Conservation (phyloP, 257 asterid species). For the Nicotiana noctiflora region DNA sequence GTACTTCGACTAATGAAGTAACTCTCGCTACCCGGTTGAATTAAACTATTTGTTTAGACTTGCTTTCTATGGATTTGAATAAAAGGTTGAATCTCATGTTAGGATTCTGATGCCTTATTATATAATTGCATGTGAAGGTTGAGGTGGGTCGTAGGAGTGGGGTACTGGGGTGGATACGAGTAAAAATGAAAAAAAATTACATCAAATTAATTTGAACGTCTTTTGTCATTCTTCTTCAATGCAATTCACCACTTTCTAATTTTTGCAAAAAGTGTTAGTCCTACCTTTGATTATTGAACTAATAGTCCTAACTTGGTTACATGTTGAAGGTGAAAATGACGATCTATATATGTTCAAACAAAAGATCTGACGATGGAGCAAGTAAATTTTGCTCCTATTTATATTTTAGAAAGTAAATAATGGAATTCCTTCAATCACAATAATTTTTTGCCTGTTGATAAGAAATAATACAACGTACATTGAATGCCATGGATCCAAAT, state of each 20-base stretch:
- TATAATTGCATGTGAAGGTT: not conserved
- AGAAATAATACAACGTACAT: too few relatives aligned
- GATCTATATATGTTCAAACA: not conserved
- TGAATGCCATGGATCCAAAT: too few relatives aligned
- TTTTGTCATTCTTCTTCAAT: not conserved
- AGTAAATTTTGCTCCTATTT: not conserved
- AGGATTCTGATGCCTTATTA: not conserved
- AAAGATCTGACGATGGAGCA: not conserved
- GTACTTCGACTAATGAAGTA: too few relatives aligned
- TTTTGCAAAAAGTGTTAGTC: not conserved
- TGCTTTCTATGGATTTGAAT: not conserved
- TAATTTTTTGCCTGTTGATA: not conserved
- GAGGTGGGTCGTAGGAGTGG: not conserved
- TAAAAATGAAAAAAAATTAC: not conserved
- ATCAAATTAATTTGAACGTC: not conserved
- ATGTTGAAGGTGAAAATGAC: too few relatives aligned
- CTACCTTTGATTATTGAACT: not conserved
- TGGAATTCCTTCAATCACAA: not conserved
- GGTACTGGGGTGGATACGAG: not conserved
- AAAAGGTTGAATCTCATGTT: not conserved
- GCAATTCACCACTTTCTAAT: not conserved
- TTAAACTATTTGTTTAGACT: not conserved
- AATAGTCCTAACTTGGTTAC: not conserved
- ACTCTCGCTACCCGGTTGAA: too few relatives aligned
- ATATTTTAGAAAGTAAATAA: not conserved